A percentile compares a stretch with the other conserved stretches of the same genome.
phyloP scores from a whole-genome alignment of 441 rosid species.

The Dalechampia spathulata region DNA sequence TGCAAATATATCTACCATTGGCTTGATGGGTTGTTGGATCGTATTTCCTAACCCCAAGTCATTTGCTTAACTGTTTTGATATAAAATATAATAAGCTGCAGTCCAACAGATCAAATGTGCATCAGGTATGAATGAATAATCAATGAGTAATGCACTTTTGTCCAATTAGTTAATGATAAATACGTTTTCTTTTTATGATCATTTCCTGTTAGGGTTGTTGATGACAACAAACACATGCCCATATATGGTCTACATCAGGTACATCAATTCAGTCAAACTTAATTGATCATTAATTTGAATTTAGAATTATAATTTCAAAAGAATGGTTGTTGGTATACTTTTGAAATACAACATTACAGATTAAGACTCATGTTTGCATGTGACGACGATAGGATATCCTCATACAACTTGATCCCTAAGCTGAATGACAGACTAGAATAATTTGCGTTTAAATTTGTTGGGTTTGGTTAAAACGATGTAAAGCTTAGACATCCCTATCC shows the following conservation, averaged over 20 bases:
- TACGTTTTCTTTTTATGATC: neutral
- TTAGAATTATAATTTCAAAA: neutral
- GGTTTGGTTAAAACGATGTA: neutral
- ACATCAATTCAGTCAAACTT: neutral
- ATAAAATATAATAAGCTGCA: neutral
- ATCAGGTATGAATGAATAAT: neutral
- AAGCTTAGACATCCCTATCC: slow-evolving; percentile 22
- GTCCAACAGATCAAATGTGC: neutral
- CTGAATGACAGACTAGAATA: no score
- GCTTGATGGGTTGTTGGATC: neutral
- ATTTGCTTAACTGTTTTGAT: slow-evolving; percentile 4
- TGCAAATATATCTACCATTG: slow-evolving; percentile 14
- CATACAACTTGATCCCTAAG: no score
- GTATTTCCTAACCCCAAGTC: neutral
- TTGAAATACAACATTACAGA: neutral
- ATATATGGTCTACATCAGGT: neutral
- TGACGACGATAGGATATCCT: neutral
- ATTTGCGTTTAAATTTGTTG: no score
- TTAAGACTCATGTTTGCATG: neutral
- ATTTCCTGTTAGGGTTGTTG: neutral
- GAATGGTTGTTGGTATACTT: neutral
- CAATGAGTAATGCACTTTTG: neutral
- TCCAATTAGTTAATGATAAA: neutral
- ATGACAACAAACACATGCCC: neutral
- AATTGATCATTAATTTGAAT: neutral